Evolutionary conservation across 2,329 filamentous ascomycete genomes (phyloP).

Genomic region (Pseudogymnoascus sp.): DNA sequence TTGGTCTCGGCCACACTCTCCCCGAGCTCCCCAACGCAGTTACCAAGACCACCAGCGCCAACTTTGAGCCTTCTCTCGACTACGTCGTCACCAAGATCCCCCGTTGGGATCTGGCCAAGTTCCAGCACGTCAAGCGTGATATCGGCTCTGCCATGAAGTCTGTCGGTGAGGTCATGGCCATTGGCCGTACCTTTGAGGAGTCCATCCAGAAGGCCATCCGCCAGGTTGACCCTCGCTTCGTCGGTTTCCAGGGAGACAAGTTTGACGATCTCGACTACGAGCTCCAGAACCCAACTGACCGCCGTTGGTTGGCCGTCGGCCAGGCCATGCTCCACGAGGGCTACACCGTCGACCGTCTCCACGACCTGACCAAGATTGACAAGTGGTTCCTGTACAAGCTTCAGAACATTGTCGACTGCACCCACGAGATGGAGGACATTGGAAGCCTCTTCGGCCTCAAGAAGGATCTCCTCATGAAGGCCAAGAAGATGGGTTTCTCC

Average conservation of each 20-base stretch:
- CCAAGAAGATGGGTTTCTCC: slow-evolving; percentile 97
- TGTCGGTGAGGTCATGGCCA: slow-evolving; percentile 98
- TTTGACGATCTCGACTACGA: slow-evolving; percentile 90
- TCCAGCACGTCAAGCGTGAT: slow-evolving; percentile 96
- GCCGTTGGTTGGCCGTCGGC: slow-evolving; percentile 93
- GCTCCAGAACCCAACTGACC: slow-evolving; percentile 87
- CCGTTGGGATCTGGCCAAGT: slow-evolving; percentile 96
- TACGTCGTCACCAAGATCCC: slow-evolving; percentile 99
- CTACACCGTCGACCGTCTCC: slow-evolving; percentile 85
- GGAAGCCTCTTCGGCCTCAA: slow-evolving; percentile 78
- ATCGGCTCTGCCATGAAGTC: slow-evolving; percentile 99
- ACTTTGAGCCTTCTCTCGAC: slow-evolving; percentile 95
- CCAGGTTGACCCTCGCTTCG: slow-evolving; percentile 84
- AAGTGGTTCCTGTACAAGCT: slow-evolving; percentile 99
- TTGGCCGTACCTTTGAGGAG: slow-evolving; percentile 96
- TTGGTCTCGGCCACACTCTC: slow-evolving; percentile 88
- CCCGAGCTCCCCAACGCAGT: slow-evolving; percentile 96
- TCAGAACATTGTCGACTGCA: slow-evolving; percentile 91
- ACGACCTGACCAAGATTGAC: slow-evolving; percentile 96
- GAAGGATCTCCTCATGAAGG: slow-evolving; percentile 79
- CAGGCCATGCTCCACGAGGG: slow-evolving; percentile 97
- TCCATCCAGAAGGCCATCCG: slow-evolving; percentile 98
- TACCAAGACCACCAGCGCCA: slow-evolving; percentile 96
- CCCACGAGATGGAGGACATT: slow-evolving; percentile 73
- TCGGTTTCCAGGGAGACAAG: slow-evolving; percentile 91